Evolutionary conservation across 2,329 filamentous ascomycete species (phyloP).

Genomic region (Aspergillus pseudoglaucus): DNA sequence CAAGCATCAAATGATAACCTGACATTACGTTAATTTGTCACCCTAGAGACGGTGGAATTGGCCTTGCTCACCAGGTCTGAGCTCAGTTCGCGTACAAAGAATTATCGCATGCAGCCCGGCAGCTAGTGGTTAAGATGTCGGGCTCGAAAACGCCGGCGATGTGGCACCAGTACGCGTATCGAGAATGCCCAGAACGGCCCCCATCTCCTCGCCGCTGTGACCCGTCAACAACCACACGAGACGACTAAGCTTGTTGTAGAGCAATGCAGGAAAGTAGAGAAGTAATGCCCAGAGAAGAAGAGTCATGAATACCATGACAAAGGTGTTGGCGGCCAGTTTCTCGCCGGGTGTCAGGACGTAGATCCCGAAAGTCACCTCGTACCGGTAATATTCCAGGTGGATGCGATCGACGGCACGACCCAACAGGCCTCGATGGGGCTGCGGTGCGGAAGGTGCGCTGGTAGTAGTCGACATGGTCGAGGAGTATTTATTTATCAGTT

Average conservation of each 20-base stretch:
- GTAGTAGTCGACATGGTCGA: constrained; percentile 18
- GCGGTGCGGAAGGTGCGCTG: constrained; percentile 6
- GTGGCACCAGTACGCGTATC: constrained; percentile 16
- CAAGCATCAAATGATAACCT: not conserved
- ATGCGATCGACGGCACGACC: constrained; percentile 26
- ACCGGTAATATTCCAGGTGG: constrained; percentile 40
- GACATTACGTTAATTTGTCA: not conserved
- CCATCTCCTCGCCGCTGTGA: constrained; percentile 24
- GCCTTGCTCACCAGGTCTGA: not conserved
- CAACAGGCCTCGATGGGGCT: constrained; percentile 18
- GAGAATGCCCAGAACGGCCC: constrained; percentile 21
- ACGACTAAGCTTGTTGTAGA: constrained; percentile 30
- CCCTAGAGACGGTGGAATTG: too few relatives aligned
- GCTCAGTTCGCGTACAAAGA: not conserved
- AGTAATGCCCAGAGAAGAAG: constrained; percentile 32
- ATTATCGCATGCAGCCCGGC: not conserved
- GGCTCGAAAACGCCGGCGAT: constrained; percentile 7
- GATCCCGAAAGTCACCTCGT: constrained; percentile 41
- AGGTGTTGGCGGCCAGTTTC: constrained; percentile 37
- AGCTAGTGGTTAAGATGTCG: not conserved
- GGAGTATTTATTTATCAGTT: constrained; percentile 28
- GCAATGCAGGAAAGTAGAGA: constrained; percentile 31
- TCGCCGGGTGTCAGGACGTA: constrained; percentile 41
- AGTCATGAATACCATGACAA: constrained; percentile 29
- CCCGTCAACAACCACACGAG: constrained; percentile 35